Evolutionary conservation across 768 basidiomycete species (phyloP), one percentile per base, ranked within the genome.

Genomic region (Agaricus sinodeliciosus): DNA sequence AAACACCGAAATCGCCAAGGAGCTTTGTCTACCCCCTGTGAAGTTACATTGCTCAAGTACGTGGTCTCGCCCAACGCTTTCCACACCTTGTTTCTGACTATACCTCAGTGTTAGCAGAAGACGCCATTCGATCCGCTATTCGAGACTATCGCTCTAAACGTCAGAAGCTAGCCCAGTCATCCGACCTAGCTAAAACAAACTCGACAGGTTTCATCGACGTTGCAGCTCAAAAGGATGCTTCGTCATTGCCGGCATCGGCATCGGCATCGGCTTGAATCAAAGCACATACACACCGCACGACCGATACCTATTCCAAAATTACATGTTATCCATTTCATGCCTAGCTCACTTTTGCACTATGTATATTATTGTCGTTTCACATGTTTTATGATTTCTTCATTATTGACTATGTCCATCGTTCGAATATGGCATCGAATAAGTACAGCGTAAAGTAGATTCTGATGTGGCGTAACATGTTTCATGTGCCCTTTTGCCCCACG

Each of bases 1-100:
- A 73, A 99, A 99, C 75, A 98, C 96, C 9, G 96, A 98, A 68
- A 99, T 98, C 65, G 96, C 96, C 18, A 94, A 96, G 72, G 96
- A 98, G 69, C 72, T 98, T 15, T 89, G 88, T 62, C 71, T 98
- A 44, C 95, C 95, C 5, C 94, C 95, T 46, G 95, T 98, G 63
- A 98, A 98, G 70, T 81, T 94, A 15, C 91, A 94, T 68, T 94
- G 92, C 64, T 93, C 91, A 26, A 94, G 92, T 94, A 60, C 47
- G 87, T 77, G 36, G 16, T 35, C 22, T 31, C n/a, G n/a, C 46
- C 25, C n/a, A 27, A 41, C 48, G 58, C 57, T 49, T 15, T 19
- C 18, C 25, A 41, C 6, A 39, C 45, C 4, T 28, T 34, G 27
- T 31, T 44, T 57, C 11, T 31, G 31, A 51, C 48, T 26, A 43